Base-by-base conservation (phyloP, 306 rosid species). In the Astragalus glycyphyllos region DNA sequence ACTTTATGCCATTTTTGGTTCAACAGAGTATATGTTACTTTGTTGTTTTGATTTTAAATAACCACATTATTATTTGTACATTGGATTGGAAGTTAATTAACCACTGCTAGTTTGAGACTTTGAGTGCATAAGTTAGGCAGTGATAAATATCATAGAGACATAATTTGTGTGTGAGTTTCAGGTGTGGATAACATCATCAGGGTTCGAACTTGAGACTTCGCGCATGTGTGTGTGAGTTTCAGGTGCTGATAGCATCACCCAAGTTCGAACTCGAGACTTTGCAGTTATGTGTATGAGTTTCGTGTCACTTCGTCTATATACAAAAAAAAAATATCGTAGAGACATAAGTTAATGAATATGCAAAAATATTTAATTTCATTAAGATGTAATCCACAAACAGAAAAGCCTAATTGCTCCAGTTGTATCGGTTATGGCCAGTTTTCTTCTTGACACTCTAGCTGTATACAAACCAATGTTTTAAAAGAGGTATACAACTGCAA, bases 371-470 rank as follows among this genome's bases (percentile, higher is more conserved):
- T 37, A 40, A 71, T 74, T 44, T 62, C 44, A 48, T 75, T 77
- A 68, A 76, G 74, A 71, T 68, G 66, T 72, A 83, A 83, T 55
- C 79, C 81, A 59, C 31, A 67, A 79, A 59, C 41, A 74, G 65
- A 58, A 78, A 76, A 69, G 74, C 54, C 77, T 74, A 77, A 15
- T 40, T 81, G 47, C 75, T 59, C 58, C 68, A 82, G 77, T 78
- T 75, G 76, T 44, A 72, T 20, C 67, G 64, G 47, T 56, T 80
- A 57, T 56, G 60, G 72, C 62, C 35, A 74, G 10, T 66, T 67
- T 47, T 61, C 72, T 67, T 62, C 37, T 41, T 58, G 71, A 72
- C 14, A 51, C 74, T 56, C 84, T 76, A 34, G 5, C 4, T n/a
- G n/a, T n/a, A n/a, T n/a, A n/a, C n/a, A n/a, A n/a, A n/a, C n/a